Evolutionary conservation across 2,329 filamentous ascomycete species (phyloP).

Genomic region (Talaromyces albobiverticillius): DNA sequence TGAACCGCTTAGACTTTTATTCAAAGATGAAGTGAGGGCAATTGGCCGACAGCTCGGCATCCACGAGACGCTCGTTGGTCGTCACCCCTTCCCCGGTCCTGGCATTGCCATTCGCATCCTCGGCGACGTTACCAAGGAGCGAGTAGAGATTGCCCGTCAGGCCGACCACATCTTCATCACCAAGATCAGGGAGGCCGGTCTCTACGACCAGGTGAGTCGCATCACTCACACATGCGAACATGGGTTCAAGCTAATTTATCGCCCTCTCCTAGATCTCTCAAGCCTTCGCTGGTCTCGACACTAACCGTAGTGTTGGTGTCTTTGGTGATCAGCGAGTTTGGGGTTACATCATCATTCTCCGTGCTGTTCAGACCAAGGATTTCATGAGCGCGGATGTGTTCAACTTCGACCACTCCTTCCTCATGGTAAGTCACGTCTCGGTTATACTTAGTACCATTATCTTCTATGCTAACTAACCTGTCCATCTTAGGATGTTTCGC

Average conservation of each 20-base stretch:
- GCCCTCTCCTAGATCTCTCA: too few relatives aligned
- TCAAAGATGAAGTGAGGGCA: constrained; percentile 71
- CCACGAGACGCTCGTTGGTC: constrained; percentile 70
- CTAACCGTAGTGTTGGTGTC: constrained; percentile 28
- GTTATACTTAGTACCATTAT: too few relatives aligned
- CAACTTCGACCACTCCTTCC: constrained; percentile 61
- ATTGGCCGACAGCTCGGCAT: constrained; percentile 70
- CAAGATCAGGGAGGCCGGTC: constrained; percentile 43
- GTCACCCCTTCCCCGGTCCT: constrained; percentile 66
- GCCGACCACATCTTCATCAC: constrained; percentile 44
- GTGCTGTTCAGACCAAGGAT: constrained; percentile 60
- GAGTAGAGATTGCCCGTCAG: constrained; percentile 64
- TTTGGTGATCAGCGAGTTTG: constrained; percentile 65
- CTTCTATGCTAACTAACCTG: neutral
- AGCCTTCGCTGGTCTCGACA: constrained; percentile 67
- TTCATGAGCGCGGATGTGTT: constrained; percentile 74
- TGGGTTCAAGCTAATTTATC: too few relatives aligned
- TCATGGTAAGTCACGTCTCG: constrained; percentile 42
- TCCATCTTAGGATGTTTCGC: constrained; percentile 58
- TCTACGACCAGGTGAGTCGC: constrained; percentile 55
- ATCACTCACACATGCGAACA: too few relatives aligned
- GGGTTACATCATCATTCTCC: constrained; percentile 58
- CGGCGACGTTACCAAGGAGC: constrained; percentile 77
- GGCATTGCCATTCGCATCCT: constrained; percentile 60
- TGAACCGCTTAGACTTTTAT: constrained; percentile 74